phyloP scores from a whole-genome alignment of 768 basidiomycete species.

The Chalciporus sphaerocephalus region DNA sequence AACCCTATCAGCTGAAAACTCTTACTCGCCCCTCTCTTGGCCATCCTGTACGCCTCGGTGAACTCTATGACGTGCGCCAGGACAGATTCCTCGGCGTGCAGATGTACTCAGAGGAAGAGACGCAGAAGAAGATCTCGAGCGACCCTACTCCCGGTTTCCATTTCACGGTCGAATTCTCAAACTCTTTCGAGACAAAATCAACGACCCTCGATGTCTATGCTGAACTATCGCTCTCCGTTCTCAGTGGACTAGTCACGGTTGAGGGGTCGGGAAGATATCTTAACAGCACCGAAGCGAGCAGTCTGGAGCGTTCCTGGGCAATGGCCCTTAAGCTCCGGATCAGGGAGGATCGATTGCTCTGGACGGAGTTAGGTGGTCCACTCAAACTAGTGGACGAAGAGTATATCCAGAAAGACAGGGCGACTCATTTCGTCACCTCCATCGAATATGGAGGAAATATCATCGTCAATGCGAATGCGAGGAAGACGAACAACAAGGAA shows the following conservation, averaged over 20 bases:
- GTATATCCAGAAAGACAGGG: background rate
- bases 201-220: background rate
- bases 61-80: background rate
- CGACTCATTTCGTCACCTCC: background rate
- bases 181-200: background rate
- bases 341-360: background rate
- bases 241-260: background rate
- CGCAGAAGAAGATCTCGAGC: background rate
- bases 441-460: background rate
- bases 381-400: background rate
- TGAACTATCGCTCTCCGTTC: background rate
- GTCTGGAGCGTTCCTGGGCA: background rate
- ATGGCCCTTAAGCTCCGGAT: background rate
- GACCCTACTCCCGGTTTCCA: background rate
- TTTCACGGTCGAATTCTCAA: background rate
- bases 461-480: background rate
- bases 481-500: background rate
- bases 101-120: background rate
- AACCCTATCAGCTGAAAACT: too few relatives aligned
- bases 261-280: background rate
- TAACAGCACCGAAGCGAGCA: background rate
- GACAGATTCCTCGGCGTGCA: background rate
- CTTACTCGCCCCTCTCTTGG: background rate
- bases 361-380: background rate
- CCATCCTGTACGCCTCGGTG: background rate